phyloP scores from a whole-genome alignment of 257 asterid genomes.

The Penstemon newberryi region DNA sequence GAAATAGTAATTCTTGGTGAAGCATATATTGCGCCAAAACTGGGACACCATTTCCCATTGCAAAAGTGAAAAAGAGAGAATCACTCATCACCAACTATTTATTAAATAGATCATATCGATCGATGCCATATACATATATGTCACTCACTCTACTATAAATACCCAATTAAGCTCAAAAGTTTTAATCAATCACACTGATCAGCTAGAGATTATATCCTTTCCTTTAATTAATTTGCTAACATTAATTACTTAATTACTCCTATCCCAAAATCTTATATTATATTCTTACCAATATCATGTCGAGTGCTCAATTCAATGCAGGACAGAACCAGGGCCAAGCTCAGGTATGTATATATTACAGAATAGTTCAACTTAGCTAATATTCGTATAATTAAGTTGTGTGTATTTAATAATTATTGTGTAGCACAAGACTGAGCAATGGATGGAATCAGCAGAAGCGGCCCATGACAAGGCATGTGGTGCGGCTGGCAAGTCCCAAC shows the following conservation, averaged over 20 bases:
- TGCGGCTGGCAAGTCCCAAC: slow-evolving; percentile 44
- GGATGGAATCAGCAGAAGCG: slow-evolving; percentile 43
- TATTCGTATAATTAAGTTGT: too few relatives aligned
- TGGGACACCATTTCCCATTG: slow-evolving; percentile 2
- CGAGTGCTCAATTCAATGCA: slow-evolving; percentile 48
- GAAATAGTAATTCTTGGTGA: neutral
- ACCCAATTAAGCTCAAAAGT: neutral
- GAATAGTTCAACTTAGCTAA: too few relatives aligned
- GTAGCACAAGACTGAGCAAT: slow-evolving; percentile 55
- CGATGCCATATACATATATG: slow-evolving; percentile 13
- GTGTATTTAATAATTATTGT: neutral
- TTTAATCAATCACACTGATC: slow-evolving; percentile 17
- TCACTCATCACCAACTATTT: slow-evolving; percentile 36
- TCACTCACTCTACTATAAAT: slow-evolving; percentile 28
- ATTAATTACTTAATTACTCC: neutral
- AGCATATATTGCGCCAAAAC: slow-evolving; percentile 16
- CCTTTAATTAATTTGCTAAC: neutral
- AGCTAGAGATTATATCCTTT: neutral
- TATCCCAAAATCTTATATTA: neutral
- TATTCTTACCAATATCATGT: slow-evolving; percentile 35
- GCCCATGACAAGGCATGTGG: slow-evolving; percentile 52
- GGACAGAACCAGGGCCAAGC: slow-evolving; percentile 44
- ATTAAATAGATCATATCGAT: neutral
- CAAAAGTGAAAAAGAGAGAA: slow-evolving; percentile 35
- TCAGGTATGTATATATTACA: slow-evolving; percentile 35